phyloP scores from a whole-genome alignment of 331 rosid species.

The Rosa hybrid region DNA sequence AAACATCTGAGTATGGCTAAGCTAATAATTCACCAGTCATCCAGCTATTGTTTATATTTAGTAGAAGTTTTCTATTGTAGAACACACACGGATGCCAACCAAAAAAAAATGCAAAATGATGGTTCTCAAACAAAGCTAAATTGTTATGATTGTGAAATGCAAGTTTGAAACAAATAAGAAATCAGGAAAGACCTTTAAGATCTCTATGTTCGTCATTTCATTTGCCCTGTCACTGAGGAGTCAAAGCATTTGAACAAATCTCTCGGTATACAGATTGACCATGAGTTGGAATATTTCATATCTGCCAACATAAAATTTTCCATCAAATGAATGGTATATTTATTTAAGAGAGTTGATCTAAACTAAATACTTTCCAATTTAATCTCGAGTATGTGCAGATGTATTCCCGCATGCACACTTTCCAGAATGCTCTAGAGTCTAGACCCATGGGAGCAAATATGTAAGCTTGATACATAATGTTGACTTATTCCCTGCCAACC shows the following conservation, averaged over 20 bases:
- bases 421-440: neutral
- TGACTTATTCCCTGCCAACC: neutral
- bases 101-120: neutral
- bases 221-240: constrained; percentile 89
- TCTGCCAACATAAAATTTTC: constrained; percentile 51
- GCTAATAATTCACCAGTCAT: neutral
- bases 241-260: constrained; percentile 97
- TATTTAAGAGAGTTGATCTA: constrained; percentile 8
- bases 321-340: constrained; percentile 13
- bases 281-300: constrained; percentile 93
- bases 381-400: neutral
- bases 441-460: neutral
- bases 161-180: constrained; percentile 21
- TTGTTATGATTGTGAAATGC: neutral
- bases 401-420: neutral
- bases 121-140: constrained; percentile 2
- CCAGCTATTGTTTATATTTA: neutral
- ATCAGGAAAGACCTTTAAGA: constrained; percentile 65
- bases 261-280: constrained; percentile 96
- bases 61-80: neutral
- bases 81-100: neutral
- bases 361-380: neutral
- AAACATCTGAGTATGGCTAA: neutral
- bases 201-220: constrained; percentile 87
- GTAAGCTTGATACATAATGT: neutral